These are phyloP conservation scores for Rhizopus stolonifer DNA, from an alignment of 371 early-diverging fungal genomes.

Conservation along the genomic window DNA sequence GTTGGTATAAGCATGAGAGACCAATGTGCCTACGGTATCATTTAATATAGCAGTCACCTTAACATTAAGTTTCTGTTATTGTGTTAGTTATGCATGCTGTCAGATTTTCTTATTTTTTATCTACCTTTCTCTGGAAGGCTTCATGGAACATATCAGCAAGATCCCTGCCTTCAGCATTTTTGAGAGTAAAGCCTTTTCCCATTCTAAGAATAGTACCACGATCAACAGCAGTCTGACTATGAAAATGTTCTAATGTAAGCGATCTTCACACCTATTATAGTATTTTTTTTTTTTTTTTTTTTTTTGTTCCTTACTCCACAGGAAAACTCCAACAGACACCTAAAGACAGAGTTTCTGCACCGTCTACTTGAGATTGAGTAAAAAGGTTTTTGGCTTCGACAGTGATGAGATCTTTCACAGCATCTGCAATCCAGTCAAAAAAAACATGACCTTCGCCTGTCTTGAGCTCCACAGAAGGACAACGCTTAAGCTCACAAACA, in stretches of 20 bases:
- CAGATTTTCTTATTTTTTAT: neutral
- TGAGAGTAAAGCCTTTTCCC: constrained; percentile 88
- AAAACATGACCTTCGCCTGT: constrained; percentile 65
- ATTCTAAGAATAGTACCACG: constrained; percentile 79
- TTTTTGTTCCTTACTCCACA: constrained; percentile 35
- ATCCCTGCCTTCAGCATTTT: constrained; percentile 79
- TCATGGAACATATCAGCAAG: constrained; percentile 78
- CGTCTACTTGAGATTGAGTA: constrained; percentile 22
- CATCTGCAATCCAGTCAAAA: constrained; percentile 90
- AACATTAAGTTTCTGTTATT: constrained; percentile 58
- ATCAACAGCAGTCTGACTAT: constrained; percentile 72
- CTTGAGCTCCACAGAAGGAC: constrained; percentile 48
- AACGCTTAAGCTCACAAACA: constrained; percentile 77
- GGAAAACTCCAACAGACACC: constrained; percentile 56
- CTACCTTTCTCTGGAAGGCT: constrained; percentile 75
- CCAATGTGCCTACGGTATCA: constrained; percentile 90
- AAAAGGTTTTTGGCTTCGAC: constrained; percentile 32
- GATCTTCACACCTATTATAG: neutral
- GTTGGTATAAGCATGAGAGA: constrained; percentile 79
- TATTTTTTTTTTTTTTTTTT: neutral
- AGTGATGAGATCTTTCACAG: constrained; percentile 35
- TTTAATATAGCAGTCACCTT: constrained; percentile 86
- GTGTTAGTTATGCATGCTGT: neutral
- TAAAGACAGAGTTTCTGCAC: constrained; percentile 43
- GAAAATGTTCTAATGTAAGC: constrained; percentile 2